Evolutionary conservation across 495 filamentous ascomycete species (phyloP).

Genomic region (Neurospora intermedia): DNA sequence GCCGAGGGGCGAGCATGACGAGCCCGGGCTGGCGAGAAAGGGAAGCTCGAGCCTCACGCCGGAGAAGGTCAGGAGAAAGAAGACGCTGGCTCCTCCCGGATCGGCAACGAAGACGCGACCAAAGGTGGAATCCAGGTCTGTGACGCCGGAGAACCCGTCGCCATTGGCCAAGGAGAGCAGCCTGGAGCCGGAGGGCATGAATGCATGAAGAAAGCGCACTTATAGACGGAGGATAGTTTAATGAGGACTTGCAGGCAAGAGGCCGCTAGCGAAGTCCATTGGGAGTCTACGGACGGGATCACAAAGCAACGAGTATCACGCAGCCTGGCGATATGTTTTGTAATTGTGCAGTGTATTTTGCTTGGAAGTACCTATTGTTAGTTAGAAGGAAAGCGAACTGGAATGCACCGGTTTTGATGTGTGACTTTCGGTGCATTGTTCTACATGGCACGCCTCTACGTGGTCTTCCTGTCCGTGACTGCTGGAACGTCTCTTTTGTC

Average conservation of each 20-base stretch:
- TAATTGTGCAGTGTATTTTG: neutral
- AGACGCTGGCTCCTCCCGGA: constrained; percentile 13
- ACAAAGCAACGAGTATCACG: neutral
- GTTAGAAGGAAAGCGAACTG: neutral
- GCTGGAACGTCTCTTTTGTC: neutral
- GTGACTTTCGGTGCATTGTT: neutral
- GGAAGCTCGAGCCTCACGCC: constrained; percentile 36
- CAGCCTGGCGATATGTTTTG: neutral
- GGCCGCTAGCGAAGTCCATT: neutral
- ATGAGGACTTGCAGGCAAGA: neutral
- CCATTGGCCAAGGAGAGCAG: constrained; percentile 41
- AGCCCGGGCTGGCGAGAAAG: constrained; percentile 23
- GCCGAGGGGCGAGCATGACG: constrained; percentile 22
- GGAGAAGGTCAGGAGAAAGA: constrained; percentile 41
- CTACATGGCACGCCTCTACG: neutral
- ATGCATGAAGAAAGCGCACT: neutral
- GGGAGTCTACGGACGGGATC: neutral
- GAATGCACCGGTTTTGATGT: neutral
- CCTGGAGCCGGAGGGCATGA: neutral
- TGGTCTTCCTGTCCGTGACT: neutral
- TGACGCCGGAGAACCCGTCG: constrained; percentile 40
- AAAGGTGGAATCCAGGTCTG: constrained; percentile 34
- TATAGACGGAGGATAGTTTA: neutral
- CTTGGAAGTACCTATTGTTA: neutral
- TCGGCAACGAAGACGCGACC: constrained; percentile 26